Evolutionary conservation across 208 protist species (phyloP), one percentile per base, ranked within the genome.

Genomic region (Trypanosoma vivax): DNA sequence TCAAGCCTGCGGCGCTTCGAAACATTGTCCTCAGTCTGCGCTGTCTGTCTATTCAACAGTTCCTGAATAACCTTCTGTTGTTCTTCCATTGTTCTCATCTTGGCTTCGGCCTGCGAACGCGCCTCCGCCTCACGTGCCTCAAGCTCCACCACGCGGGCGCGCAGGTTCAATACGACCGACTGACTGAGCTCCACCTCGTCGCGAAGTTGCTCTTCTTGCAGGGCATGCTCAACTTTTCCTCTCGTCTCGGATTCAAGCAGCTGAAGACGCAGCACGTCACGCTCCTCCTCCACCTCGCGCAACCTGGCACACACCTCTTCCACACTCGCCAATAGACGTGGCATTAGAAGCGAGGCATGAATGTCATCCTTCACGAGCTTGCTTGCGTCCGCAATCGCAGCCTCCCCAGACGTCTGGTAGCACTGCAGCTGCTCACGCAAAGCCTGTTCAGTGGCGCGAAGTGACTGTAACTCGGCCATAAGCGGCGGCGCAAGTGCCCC

Each of bases 381-480:
- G 5, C 52, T 43, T 16, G 71, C 23, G 16, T 62, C 38, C 48
- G 27, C 48, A 19, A 48, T 47, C 10, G 66, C 48, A 4, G 18
- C 27, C 9, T 45, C 54, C 14, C 16, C 35, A 5, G 25, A 19
- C 16, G 57, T 51, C 55, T 77, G 74, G 1, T 55, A 5, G 5
- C 60, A 40, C 14, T 49, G 50, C 21, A 91, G 50, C 42, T 88
- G 73, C 28, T 58, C 39, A 6, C 73, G 73, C 7, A 87, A 64
- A 10, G 83, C 35, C 3, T 60, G 58, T 37, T 91, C 76, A 0
- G 73, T 69, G 24, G 65, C 53, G 11, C 79, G 70, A 27, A 91
- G 70, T 49, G 72, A 70, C 31, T 63, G 63, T 23, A 91, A 41
- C 62, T 91, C 83, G 7, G 55, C 58, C 39, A 85, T 63, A 5